These are phyloP conservation scores for sorghum (Sorghum bicolor) DNA, from an alignment of 176 grass and related monocot genomes.

Conservation along the genomic window DNA sequence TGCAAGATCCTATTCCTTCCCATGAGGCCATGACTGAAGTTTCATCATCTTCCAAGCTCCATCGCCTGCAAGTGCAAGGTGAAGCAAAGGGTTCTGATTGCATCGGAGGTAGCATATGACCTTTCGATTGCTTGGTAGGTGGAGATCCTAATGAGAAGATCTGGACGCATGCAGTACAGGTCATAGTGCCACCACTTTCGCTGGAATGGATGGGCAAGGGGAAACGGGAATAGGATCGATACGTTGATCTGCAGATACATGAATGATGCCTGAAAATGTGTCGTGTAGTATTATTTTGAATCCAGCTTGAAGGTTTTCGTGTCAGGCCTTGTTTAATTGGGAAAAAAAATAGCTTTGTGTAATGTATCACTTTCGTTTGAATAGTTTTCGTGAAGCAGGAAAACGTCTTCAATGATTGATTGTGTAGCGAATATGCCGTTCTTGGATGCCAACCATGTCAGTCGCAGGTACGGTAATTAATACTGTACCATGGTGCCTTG, in stretches of 20 bases:
- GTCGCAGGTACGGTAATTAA: neutral
- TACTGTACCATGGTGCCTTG: neutral
- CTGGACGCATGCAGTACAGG: neutral
- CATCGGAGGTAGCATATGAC: neutral
- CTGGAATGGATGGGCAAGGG: neutral
- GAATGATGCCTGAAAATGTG: neutral
- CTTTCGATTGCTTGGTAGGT: neutral
- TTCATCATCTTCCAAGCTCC: neutral
- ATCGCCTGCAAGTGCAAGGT: neutral
- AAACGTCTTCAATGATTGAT: neutral
- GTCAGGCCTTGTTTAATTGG: too few species aligned
- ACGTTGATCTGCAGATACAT: neutral
- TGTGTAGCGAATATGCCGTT: constrained; percentile 27
- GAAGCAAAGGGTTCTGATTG: neutral
- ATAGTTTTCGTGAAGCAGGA: too few species aligned
- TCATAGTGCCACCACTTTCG: neutral
- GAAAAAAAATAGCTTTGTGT: too few species aligned
- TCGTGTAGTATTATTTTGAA: neutral
- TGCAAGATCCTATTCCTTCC: neutral
- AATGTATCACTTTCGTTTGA: too few species aligned
- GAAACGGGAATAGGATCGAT: neutral
- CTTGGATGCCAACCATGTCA: neutral
- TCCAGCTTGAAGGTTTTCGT: neutral
- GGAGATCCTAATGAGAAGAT: neutral
- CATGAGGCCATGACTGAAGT: neutral